Evolutionary conservation across 2,329 filamentous ascomycete species (phyloP), one percentile per base, ranked within the genome.

Genomic region (Arthrobotrys sinensis): DNA sequence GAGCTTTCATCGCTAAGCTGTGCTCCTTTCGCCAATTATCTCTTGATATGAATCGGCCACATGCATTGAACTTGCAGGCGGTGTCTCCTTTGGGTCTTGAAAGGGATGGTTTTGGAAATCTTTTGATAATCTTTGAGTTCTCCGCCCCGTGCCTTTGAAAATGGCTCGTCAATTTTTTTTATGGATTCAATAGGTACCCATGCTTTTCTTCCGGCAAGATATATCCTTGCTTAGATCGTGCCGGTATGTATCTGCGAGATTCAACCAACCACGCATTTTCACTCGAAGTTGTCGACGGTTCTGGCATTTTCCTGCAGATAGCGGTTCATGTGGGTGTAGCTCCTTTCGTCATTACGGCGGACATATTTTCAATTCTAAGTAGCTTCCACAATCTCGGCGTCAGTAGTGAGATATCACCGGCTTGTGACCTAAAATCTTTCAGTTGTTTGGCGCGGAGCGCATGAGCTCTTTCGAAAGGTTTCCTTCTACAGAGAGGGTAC

Each of bases 21-120:
- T 50, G 12, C 57, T 62, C 21, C 11, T 70, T 63, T 63, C 45
- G 67, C 55, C 67, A 52, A 71, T 43, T 50, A 52, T 50, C 24
- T 40, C 10, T 69, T 10, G 6, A 36, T 21, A 19, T 60, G 16
- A 48, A 52, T 21, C 28, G 28, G 24, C 28, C 36, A 19, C 57
- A 12, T 46, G 57, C 40, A 62, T 53, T 24, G 34, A 40, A 24
- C 60, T 19, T 50, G 64, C 69, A 73, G 62, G 69, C 69, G 62
- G 60, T 66, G 69, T 60, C 69, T 53, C 6, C 11, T 55, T 73
- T 73, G 4, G 46, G 68, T 24, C 65, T 43, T 46, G 21, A 72
- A 71, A 52, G 43, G 69, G 40, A 45, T n/a, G 7, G 8, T 45
- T 32, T 24, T 21, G 46, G 46, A 62, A 46, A 45, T 70, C 40